phyloP scores from a whole-genome alignment of 495 filamentous ascomycete genomes.

The Xylaria nigripes region DNA sequence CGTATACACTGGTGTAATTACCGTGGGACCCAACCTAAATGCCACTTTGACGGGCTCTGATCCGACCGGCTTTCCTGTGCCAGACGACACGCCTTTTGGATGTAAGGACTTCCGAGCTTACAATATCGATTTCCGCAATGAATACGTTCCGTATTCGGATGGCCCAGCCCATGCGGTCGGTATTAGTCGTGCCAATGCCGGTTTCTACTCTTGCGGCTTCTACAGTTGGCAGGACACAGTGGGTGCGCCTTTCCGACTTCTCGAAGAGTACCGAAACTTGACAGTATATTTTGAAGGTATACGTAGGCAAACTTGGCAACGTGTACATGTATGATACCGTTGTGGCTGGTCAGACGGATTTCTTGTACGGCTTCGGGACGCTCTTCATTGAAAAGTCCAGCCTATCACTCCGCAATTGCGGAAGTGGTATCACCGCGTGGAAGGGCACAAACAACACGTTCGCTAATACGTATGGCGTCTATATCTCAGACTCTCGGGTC shows the following conservation, averaged over 20 bases:
- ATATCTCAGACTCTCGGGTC: conserved; percentile 43
- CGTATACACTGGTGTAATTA: conserved; percentile 46
- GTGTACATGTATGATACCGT: conserved; percentile 47
- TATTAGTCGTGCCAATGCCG: conserved; percentile 48
- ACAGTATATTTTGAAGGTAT: conserved; percentile 32
- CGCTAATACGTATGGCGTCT: conserved; percentile 54
- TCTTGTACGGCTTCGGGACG: conserved; percentile 49
- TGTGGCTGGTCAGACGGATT: conserved; percentile 52
- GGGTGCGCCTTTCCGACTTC: conserved; percentile 10
- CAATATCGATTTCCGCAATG: conserved; percentile 52
- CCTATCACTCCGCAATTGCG: conserved; percentile 45
- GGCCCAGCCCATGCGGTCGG: conserved; percentile 49
- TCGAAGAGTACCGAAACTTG: background rate
- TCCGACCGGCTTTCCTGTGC: conserved; percentile 48
- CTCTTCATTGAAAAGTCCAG: conserved; percentile 38
- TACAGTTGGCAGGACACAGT: conserved; percentile 54
- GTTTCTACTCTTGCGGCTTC: conserved; percentile 52
- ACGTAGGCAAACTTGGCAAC: conserved; percentile 53
- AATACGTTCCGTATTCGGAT: conserved; percentile 42
- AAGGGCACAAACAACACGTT: conserved; percentile 58
- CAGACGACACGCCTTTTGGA: conserved; percentile 49
- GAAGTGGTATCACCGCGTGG: conserved; percentile 58
- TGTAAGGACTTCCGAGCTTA: conserved; percentile 50
- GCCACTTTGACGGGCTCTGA: conserved; percentile 48
- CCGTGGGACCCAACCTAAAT: conserved; percentile 50